Conservation (phyloP, 345 rosid species). For the Adansonia digitata region DNA sequence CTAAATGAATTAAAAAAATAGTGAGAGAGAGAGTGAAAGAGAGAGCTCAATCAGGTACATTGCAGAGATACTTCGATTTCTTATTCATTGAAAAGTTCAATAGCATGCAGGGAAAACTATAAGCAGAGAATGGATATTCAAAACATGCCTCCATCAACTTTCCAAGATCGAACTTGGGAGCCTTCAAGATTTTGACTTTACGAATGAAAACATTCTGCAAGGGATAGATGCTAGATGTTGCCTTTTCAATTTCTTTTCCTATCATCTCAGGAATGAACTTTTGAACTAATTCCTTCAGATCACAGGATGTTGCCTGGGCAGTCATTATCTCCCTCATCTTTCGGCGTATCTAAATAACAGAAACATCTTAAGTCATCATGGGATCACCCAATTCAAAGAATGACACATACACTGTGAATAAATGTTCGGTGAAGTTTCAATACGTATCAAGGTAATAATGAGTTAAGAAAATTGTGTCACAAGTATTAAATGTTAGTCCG, state of each 20-base stretch:
- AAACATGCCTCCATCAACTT: slow-evolving; percentile 79
- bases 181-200: slow-evolving; percentile 87
- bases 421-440: background rate
- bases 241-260: slow-evolving; percentile 88
- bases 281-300: slow-evolving; percentile 72
- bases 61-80: background rate
- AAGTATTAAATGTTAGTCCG: background rate
- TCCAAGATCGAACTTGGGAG: slow-evolving; percentile 97
- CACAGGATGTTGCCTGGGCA: slow-evolving; percentile 74
- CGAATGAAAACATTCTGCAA: slow-evolving; percentile 86
- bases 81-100: background rate
- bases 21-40: too few species aligned
- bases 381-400: too few species aligned
- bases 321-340: slow-evolving; percentile 94
- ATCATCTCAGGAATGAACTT: slow-evolving; percentile 85
- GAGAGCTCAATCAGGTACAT: background rate
- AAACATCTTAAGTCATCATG: background rate
- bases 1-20: slow-evolving; percentile 23
- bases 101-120: background rate
- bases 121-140: background rate
- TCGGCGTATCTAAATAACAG: slow-evolving; percentile 54
- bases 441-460: background rate
- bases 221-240: slow-evolving; percentile 76
- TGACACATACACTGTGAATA: background rate
- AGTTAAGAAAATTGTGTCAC: background rate